Conservation (phyloP, 2,329 filamentous ascomycete genomes). For the Aurifilum marmelostoma region DNA sequence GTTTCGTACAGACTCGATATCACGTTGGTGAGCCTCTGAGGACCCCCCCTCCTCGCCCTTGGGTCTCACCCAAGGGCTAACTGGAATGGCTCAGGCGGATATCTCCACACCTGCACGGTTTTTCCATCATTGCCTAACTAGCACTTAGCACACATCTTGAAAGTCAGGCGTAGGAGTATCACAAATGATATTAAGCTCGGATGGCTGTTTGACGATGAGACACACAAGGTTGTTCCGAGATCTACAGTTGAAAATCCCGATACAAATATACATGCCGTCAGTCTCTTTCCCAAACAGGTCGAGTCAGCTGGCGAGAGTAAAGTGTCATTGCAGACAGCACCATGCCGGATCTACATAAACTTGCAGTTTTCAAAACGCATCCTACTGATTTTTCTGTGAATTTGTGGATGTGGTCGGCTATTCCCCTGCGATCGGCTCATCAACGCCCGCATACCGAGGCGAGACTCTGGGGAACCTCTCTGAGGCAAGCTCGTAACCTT, state of each 20-base stretch:
- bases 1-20: not conserved
- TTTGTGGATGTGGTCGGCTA: not conserved
- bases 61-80: not conserved
- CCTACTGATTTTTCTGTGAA: not conserved
- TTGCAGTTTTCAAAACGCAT: not conserved
- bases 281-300: not conserved
- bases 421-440: not conserved
- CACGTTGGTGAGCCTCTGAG: not conserved
- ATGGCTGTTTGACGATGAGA: not conserved
- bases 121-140: not conserved
- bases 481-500: too few species aligned
- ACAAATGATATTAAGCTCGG: not conserved
- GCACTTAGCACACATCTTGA: not conserved
- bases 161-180: not conserved
- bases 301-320: not conserved
- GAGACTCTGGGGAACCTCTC: too few species aligned
- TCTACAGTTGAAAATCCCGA: not conserved
- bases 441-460: not conserved
- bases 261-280: not conserved
- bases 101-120: not conserved
- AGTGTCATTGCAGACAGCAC: not conserved
- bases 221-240: not conserved
- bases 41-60: not conserved
- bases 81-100: not conserved
- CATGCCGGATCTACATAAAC: not conserved